phyloP scores from a whole-genome alignment of 1,284 basidiomycete genomes.

The Sphagnurus paluster region DNA sequence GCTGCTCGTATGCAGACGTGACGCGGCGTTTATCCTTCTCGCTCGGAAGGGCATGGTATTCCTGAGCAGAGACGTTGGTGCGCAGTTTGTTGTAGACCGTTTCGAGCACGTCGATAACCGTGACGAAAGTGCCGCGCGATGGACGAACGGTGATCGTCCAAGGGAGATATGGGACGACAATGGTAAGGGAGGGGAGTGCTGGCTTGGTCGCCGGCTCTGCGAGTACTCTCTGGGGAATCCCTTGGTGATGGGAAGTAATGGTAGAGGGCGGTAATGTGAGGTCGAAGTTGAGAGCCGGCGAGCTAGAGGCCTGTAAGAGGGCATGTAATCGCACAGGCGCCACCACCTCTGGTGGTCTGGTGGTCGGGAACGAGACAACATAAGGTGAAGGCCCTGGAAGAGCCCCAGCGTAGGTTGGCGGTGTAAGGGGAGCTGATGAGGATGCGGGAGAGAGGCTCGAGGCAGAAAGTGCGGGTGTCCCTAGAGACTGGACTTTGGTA shows the following conservation, averaged over 20 bases:
- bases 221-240: conserved; percentile 25
- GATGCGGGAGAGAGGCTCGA: conserved; percentile 26
- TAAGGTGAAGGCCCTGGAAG: conserved; percentile 24
- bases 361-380: conserved; percentile 1
- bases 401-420: conserved; percentile 17
- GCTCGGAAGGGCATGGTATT: conserved; percentile 37
- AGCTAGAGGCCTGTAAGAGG: conserved; percentile 32
- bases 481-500: conserved; percentile 26
- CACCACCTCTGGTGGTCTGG: background rate
- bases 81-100: conserved; percentile 36
- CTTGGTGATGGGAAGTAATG: conserved; percentile 28
- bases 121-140: conserved; percentile 26
- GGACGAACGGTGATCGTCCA: conserved; percentile 33
- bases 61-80: conserved; percentile 35
- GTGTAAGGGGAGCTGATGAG: conserved; percentile 26
- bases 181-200: conserved; percentile 25
- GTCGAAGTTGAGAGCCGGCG: conserved; percentile 31
- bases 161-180: conserved; percentile 31
- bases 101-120: conserved; percentile 37
- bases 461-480: conserved; percentile 22
- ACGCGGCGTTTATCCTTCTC: conserved; percentile 35
- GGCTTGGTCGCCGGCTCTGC: conserved; percentile 38
- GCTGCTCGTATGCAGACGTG: conserved; percentile 41
- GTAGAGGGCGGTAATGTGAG: conserved; percentile 26
- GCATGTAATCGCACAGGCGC: conserved; percentile 24